These are phyloP conservation scores for Breynia disticha DNA, from an alignment of 441 rosid genomes.

Conservation along the genomic window DNA sequence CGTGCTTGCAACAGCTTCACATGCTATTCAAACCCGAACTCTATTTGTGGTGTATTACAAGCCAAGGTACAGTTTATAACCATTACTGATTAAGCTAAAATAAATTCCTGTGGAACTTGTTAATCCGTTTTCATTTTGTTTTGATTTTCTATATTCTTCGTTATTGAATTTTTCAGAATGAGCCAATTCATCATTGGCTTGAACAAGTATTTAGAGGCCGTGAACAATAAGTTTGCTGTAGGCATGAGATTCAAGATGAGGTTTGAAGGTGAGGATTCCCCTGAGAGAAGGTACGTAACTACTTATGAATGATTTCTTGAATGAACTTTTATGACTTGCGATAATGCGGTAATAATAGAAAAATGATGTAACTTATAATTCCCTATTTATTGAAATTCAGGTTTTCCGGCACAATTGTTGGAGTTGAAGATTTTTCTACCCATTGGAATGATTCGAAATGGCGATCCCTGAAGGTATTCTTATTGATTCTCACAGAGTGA, in stretches of 20 bases:
- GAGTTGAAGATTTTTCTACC: conserved; percentile 60
- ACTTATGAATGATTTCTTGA: not conserved
- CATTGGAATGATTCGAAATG: conserved; percentile 77
- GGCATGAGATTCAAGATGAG: conserved; percentile 96
- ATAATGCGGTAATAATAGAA: not conserved
- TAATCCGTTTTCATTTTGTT: not conserved
- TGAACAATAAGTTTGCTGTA: conserved; percentile 39
- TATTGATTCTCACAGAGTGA: not conserved
- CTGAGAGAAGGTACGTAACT: conserved; percentile 63
- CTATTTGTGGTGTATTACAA: conserved; percentile 80
- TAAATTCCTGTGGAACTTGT: not conserved
- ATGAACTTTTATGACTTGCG: not conserved
- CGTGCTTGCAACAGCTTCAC: conserved; percentile 95
- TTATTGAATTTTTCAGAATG: conserved; percentile 32
- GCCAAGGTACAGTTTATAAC: conserved; percentile 50
- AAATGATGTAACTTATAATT: not conserved
- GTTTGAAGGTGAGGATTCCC: conserved; percentile 92
- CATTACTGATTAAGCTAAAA: not conserved
- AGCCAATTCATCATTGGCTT: conserved; percentile 75
- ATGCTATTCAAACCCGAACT: conserved; percentile 66
- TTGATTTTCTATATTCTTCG: not conserved
- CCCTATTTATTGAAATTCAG: conserved; percentile 25
- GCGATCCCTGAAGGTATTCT: conserved; percentile 82
- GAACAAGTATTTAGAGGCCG: conserved; percentile 66
- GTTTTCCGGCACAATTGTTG: conserved; percentile 78